phyloP scores from a whole-genome alignment of 2,329 filamentous ascomycete genomes.

The Colletotrichum sp. region DNA sequence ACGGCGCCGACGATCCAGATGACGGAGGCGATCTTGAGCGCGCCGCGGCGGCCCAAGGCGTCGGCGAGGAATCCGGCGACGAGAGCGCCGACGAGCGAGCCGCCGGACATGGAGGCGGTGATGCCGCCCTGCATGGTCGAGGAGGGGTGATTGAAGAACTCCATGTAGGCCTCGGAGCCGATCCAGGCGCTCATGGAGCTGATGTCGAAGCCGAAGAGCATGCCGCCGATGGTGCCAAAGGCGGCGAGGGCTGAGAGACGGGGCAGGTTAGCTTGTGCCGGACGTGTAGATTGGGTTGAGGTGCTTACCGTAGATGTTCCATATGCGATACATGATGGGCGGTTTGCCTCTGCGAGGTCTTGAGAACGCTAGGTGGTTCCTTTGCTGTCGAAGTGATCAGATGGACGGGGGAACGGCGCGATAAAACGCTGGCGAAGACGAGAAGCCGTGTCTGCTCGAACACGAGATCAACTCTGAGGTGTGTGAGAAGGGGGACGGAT shows the following conservation, averaged over 20 bases:
- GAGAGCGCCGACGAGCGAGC: slow-evolving; percentile 55
- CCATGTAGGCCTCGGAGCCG: slow-evolving; percentile 53
- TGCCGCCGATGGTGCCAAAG: slow-evolving; percentile 46
- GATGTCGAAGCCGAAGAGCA: slow-evolving; percentile 62
- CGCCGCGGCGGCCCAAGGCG: slow-evolving; percentile 48
- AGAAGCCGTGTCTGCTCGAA: not conserved
- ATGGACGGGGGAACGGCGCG: not conserved
- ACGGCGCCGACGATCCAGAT: slow-evolving; percentile 64
- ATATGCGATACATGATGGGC: slow-evolving; percentile 37
- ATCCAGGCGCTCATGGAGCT: slow-evolving; percentile 64
- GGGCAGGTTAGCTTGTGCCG: not conserved
- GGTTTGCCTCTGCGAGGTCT: not conserved
- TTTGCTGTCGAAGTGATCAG: not conserved
- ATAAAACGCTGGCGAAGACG: not conserved
- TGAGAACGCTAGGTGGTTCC: not conserved
- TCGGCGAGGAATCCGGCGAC: slow-evolving; percentile 55
- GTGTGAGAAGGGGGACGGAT: not conserved
- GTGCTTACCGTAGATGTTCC: slow-evolving; percentile 40
- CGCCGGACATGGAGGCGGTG: slow-evolving; percentile 55
- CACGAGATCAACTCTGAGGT: not conserved
- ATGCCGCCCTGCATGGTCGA: slow-evolving; percentile 56
- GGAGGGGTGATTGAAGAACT: slow-evolving; percentile 55
- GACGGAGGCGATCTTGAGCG: slow-evolving; percentile 49
- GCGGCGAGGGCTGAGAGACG: slow-evolving; percentile 35
- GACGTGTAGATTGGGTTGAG: not conserved